Evolutionary conservation across 805 yeast genomes (phyloP).

Genomic region (Candida pseudofarinosa): DNA sequence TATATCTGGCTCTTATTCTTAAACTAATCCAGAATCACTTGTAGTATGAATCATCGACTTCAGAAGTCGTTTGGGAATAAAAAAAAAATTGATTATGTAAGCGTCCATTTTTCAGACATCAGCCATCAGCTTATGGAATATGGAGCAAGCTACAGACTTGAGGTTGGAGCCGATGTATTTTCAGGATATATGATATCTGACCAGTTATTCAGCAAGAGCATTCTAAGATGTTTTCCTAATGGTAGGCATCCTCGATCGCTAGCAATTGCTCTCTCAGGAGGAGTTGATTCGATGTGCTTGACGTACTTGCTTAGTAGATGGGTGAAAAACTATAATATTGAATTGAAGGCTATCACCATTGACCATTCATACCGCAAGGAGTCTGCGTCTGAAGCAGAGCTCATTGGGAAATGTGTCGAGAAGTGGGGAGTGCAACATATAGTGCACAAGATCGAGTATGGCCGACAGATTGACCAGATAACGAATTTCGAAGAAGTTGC

Average conservation of each 20-base stretch:
- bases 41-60: background rate
- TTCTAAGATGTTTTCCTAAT: constrained; percentile 6
- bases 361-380: constrained; percentile 57
- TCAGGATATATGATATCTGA: constrained; percentile 10
- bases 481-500: constrained; percentile 58
- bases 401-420: constrained; percentile 28
- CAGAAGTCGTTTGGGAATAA: background rate
- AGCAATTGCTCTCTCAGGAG: constrained; percentile 70
- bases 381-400: constrained; percentile 47
- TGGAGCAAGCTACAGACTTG: no score
- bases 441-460: constrained; percentile 22
- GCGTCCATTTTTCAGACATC: background rate
- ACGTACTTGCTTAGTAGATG: constrained; percentile 45
- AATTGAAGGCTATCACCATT: constrained; percentile 53
- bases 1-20: no score
- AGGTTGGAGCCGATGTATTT: background rate
- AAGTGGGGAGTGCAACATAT: constrained; percentile 34
- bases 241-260: constrained; percentile 23
- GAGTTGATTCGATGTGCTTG: constrained; percentile 76
- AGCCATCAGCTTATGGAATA: no score
- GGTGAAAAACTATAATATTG: constrained; percentile 20
- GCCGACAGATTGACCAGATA: constrained; percentile 21
- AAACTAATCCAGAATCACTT: no score
- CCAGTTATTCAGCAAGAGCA: constrained; percentile 11
- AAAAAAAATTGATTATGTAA: constrained; percentile 2